phyloP scores from a whole-genome alignment of 495 filamentous ascomycete genomes.

The Pseudevernia furfuracea region DNA sequence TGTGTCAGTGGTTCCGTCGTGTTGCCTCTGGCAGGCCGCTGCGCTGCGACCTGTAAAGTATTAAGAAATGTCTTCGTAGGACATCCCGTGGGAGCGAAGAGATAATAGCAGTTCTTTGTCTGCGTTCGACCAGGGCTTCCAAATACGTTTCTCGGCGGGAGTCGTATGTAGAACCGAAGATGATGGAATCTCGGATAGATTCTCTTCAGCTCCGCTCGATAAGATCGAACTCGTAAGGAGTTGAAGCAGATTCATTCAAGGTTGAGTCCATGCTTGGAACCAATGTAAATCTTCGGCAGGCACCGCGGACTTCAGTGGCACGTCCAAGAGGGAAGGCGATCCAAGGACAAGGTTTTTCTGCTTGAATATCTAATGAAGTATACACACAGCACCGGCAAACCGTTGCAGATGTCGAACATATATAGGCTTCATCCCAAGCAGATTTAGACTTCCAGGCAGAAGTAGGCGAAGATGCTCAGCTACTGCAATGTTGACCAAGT shows the following conservation, averaged over 20 bases:
- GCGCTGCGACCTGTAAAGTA: background rate
- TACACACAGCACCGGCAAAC: background rate
- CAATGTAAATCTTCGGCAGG: background rate
- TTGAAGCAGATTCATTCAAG: background rate
- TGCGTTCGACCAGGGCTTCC: background rate
- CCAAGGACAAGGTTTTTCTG: background rate
- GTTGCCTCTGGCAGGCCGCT: too few relatives aligned
- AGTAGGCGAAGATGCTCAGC: too few relatives aligned
- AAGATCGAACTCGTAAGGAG: background rate
- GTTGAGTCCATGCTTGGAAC: background rate
- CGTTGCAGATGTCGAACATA: background rate
- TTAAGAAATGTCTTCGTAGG: background rate
- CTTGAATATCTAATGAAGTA: background rate
- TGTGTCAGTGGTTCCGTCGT: background rate
- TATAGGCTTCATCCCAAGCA: background rate
- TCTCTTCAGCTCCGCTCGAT: background rate
- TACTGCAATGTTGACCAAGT: too few relatives aligned
- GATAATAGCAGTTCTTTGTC: background rate
- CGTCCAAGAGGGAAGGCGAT: background rate
- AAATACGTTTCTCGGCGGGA: background rate
- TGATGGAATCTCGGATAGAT: background rate
- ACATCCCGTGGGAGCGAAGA: background rate
- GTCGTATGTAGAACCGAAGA: background rate
- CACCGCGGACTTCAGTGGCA: background rate
- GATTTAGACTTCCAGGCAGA: too few relatives aligned